Percentiles rank a stretch among this genome's conserved stretches.
phyloP scores from a whole-genome alignment of 306 rosid species.

The Prunus kanzakura region DNA sequence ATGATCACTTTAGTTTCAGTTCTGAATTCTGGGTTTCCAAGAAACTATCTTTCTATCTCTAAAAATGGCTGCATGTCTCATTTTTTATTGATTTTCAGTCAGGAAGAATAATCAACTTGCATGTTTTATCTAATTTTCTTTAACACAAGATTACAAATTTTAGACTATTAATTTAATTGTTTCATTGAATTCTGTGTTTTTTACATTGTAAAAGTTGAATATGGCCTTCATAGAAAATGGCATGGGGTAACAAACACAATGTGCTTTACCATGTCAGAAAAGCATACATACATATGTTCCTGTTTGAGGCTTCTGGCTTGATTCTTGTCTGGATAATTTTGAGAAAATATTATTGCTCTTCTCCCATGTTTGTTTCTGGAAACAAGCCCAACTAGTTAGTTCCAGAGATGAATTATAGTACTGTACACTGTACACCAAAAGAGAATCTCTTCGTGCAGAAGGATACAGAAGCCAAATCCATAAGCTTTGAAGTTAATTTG shows the following conservation, averaged over 20 bases:
- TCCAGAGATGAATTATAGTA: background rate
- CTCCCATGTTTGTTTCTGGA: background rate
- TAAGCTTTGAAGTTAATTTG: background rate
- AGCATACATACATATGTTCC: background rate
- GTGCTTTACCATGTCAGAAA: background rate
- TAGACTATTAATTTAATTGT: background rate
- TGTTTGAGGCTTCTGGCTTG: slow-evolving; percentile 1
- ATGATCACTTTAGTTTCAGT: background rate
- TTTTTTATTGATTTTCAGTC: background rate
- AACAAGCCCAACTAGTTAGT: background rate
- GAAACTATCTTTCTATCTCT: background rate
- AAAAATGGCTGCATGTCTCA: background rate
- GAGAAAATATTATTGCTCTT: background rate
- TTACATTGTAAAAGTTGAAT: background rate
- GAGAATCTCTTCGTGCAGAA: background rate
- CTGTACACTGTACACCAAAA: background rate
- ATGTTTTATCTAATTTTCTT: background rate
- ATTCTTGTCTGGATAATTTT: background rate
- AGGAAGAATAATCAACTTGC: background rate
- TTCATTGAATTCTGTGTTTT: background rate
- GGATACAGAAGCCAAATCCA: background rate
- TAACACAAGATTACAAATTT: background rate
- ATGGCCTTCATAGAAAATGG: background rate
- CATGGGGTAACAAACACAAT: background rate
- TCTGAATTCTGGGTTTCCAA: slow-evolving; percentile 1